Evolutionary conservation across 2,329 filamentous ascomycete genomes (phyloP).

Genomic region (Colletotrichum sp.): DNA sequence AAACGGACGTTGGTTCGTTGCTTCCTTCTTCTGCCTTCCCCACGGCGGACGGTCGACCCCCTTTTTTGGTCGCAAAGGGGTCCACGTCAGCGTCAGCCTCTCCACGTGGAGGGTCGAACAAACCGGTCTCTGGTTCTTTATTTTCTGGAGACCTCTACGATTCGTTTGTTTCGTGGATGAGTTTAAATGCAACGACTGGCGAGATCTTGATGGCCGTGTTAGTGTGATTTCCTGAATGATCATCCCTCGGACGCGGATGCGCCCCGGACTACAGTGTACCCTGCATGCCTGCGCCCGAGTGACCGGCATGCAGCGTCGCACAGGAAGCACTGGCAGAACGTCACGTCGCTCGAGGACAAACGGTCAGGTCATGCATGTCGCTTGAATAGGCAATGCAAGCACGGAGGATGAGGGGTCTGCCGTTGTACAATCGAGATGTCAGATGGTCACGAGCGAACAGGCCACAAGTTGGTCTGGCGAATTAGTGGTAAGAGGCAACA

Average conservation of each 20-base stretch:
- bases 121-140: not conserved
- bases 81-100: not conserved
- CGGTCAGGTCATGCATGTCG: not conserved
- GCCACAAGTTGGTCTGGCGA: not conserved
- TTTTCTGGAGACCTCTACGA: not conserved
- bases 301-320: not conserved
- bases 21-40: not conserved
- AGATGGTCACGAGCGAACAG: not conserved
- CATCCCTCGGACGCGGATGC: not conserved
- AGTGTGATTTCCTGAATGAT: not conserved
- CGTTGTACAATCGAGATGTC: not conserved
- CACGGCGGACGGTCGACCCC: not conserved
- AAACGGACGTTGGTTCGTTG: not conserved
- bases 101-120: not conserved
- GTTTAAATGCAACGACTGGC: not conserved
- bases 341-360: not conserved
- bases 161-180: not conserved
- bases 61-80: not conserved
- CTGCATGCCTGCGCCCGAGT: not conserved
- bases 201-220: not conserved
- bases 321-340: not conserved
- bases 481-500: not conserved
- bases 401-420: not conserved
- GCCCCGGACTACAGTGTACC: not conserved
- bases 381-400: not conserved